Percentiles rank a stretch among this genome's conserved stretches.
Evolutionary conservation across 31 red algal species (phyloP).

Genomic region (Pterothamnion heteromorphum): DNA sequence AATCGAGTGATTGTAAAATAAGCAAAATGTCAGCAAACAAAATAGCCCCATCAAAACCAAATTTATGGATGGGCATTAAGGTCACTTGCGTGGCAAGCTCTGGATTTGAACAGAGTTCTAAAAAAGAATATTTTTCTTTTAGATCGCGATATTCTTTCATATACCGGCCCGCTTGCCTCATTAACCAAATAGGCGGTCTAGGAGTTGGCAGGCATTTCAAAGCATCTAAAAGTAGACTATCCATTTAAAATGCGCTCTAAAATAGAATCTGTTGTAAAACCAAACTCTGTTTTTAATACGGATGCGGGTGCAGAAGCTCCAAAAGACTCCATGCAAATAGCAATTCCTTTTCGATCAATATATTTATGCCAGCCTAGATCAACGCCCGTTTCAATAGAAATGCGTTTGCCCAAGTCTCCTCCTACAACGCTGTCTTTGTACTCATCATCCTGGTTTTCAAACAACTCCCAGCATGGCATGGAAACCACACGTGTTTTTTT

Average conservation of each 20-base stretch:
- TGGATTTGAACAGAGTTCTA: slow-evolving; percentile 76
- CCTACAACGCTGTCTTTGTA: slow-evolving; percentile 85
- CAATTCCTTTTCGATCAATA: slow-evolving; percentile 66
- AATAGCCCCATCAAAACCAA: slow-evolving; percentile 84
- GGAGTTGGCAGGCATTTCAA: no score
- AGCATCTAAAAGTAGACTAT: no score
- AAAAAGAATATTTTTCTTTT: slow-evolving; percentile 83
- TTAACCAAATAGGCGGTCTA: slow-evolving; percentile 96
- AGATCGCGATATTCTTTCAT: slow-evolving; percentile 90
- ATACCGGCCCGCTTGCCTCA: slow-evolving; percentile 95
- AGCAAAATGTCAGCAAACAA: slow-evolving; percentile 96
- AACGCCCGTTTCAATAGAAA: slow-evolving; percentile 75
- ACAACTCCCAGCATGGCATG: slow-evolving; percentile 85
- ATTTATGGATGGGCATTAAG: slow-evolving; percentile 79
- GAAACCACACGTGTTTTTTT: slow-evolving; percentile 84
- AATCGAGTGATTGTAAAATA: slow-evolving; percentile 82
- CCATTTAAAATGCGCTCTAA: no score
- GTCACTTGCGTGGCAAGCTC: slow-evolving; percentile 84
- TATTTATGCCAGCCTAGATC: slow-evolving; percentile 80
- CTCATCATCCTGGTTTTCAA: slow-evolving; percentile 66
- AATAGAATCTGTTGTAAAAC: neutral
- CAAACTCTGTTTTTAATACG: neutral
- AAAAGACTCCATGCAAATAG: neutral
- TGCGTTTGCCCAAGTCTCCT: slow-evolving; percentile 51
- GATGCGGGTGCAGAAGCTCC: neutral